Base-by-base conservation (phyloP, 2,329 filamentous ascomycete species). In the Pyrenochaeta sp. region DNA sequence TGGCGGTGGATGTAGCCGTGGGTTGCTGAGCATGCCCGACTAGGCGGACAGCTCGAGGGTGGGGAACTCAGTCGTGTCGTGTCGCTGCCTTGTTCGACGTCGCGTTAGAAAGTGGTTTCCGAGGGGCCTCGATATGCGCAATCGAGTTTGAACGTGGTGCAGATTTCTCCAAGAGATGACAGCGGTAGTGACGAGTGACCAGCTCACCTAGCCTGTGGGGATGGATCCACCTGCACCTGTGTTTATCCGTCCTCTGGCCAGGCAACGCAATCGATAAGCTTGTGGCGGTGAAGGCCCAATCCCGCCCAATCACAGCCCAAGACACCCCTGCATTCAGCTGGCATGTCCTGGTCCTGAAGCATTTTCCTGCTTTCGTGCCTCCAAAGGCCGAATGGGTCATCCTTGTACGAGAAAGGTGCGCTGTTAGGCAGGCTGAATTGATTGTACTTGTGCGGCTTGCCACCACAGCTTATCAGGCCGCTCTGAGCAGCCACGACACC, bases 11-110 rank as follows among this genome's bases (percentile, higher is more conserved):
- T 49, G 61, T 49, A 42, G 61, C 47, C 51, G 54, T 48, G 51
- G 23, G 45, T 50, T 43, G 59, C 55, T 54, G 68, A 72, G 67
- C 72, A 66, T 66, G 69, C 61, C 71, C 68, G 65, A 49, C 63
- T 56, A 37, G 56, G 66, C 67, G 69, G 69, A 72, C 66, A 69
- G 66, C 67, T 68, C 64, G 54, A 51, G 54, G 61, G 45, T 53
- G 62, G 45, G 54, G 61, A 52, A 58, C 54, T 61, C 68, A 66
- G 62, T 65, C 60, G 60, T 56, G 62, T 65, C 60, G 60, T 56
- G 60, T 60, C 59, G 59, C 53, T 56, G 60, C 49, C 49, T 46
- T 53, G 51, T 59, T 61, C 52, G 56, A 57, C 45, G 58, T 49
- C 49, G 54, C 33, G 35, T 36, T 20, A 30, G 30, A 35, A 12